Base-by-base conservation (phyloP, 2,329 filamentous ascomycete species). In the Colletotrichum truncatum region DNA sequence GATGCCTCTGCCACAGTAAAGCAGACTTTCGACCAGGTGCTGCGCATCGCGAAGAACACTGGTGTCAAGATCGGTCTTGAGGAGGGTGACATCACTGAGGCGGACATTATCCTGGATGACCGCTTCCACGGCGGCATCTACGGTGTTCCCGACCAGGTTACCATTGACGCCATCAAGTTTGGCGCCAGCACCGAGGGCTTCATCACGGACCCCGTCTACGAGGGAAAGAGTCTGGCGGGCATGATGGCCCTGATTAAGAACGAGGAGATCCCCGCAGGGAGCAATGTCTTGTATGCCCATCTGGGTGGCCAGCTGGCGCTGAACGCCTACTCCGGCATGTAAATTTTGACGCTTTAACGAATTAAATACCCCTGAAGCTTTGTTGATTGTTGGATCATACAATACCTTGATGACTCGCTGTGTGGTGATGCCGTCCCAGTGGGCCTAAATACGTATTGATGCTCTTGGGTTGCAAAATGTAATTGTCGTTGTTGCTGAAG, bases 181-280 rank as follows among this genome's bases (percentile, higher is more conserved):
- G 89, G 87, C 5, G 91, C 91, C 0, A 75, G 80, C 64, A 91
- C 87, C 1, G 91, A 93, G 78, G 91, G 86, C 0, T 89, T 93
- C 70, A 91, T 93, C 67, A 93, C 90, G 0, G 91, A 93, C 72
- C 91, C 90, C 0, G 91, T 93, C 2, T 93, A 93, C 71, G 90
- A 92, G 77, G 91, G 91, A 1, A 93, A 93, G 84, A 91, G 87
- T 70, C 78, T 93, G 74, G 89, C 89, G 4, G 91, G 90, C 0
- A 84, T 93, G 89, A 86, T 92, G 69, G 89, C 89, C 73, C 78
- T 92, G 79, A 86, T 92, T 16, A 84, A 79, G 68, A 86, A 84
- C 53, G 89, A 85, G 0, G 86, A 89, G 74, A 88, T 93, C 63
- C 39, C 73, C 0, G 75, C 77, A 4, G 83, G 83, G 0, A 87